Conservation (phyloP, 1,284 basidiomycete genomes). For the Sutorius eximius region DNA sequence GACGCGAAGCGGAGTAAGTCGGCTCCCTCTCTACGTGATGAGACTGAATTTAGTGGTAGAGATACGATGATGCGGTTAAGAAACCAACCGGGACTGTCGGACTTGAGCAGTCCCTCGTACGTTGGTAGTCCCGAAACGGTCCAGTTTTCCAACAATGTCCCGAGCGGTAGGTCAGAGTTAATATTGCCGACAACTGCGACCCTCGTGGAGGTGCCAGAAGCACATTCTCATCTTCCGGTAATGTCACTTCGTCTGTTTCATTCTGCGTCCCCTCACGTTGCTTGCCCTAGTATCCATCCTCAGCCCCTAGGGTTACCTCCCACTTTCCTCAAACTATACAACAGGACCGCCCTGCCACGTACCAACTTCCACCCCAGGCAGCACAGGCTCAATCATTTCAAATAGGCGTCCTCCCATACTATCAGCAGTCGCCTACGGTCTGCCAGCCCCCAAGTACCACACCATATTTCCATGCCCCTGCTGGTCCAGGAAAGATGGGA, state of each 20-base stretch:
- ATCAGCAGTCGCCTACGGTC: constrained; percentile 1
- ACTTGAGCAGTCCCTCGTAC: constrained; percentile 3
- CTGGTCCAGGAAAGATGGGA: constrained; percentile 5
- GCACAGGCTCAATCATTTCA: constrained; percentile 9
- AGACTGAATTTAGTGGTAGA: constrained; percentile 13
- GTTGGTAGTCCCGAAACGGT: constrained; percentile 13
- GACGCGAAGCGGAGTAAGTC: constrained; percentile 40
- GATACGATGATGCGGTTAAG: constrained; percentile 21
- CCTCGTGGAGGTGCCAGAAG: constrained; percentile 30
- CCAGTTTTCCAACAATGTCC: constrained; percentile 12
- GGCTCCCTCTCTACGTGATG: neutral
- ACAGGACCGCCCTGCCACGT: neutral
- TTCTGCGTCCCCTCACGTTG: constrained; percentile 6
- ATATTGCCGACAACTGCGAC: constrained; percentile 34
- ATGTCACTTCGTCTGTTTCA: constrained; percentile 1
- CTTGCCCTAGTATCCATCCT: constrained; percentile 12
- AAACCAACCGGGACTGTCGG: constrained; percentile 5
- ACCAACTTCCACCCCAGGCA: constrained; percentile 1
- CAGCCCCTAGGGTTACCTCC: neutral
- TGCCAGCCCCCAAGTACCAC: neutral
- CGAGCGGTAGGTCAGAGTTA: constrained; percentile 16
- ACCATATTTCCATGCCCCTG: constrained; percentile 3
- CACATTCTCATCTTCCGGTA: constrained; percentile 18
- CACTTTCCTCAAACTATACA: constrained; percentile 6
- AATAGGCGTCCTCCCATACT: constrained; percentile 4